These are phyloP conservation scores for Pestalotiopsis sp. DNA, from an alignment of 2,329 filamentous ascomycete genomes.

Conservation along the genomic window DNA sequence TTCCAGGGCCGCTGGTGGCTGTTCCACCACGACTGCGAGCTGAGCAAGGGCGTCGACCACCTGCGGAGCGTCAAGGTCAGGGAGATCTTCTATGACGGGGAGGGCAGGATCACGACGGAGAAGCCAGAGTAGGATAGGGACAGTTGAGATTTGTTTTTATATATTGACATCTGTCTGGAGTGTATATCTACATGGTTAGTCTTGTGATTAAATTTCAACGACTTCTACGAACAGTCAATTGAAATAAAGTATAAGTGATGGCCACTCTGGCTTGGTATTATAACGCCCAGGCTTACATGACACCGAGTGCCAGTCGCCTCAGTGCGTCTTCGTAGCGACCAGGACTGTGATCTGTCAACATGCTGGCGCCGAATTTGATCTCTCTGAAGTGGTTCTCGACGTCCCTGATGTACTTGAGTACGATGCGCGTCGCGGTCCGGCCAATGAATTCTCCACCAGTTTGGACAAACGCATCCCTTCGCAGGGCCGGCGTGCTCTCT, in stretches of 20 bases:
- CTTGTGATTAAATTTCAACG: too few species aligned
- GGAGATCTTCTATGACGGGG: constrained; percentile 71
- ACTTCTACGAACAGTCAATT: too few species aligned
- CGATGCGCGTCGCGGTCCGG: constrained; percentile 65
- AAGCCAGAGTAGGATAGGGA: constrained; percentile 28
- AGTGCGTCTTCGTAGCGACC: constrained; percentile 71
- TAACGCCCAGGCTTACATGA: constrained; percentile 27
- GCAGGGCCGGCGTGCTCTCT: constrained; percentile 66
- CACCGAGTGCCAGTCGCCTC: constrained; percentile 55
- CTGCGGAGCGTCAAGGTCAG: constrained; percentile 72
- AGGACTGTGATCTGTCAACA: constrained; percentile 76
- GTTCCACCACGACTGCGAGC: constrained; percentile 73
- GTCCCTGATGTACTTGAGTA: constrained; percentile 70
- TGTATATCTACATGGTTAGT: too few species aligned
- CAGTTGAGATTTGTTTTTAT: constrained; percentile 17
- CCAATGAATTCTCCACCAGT: constrained; percentile 53
- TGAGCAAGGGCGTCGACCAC: constrained; percentile 70
- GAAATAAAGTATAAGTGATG: too few species aligned
- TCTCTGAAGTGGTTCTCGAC: constrained; percentile 71
- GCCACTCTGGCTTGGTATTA: neutral
- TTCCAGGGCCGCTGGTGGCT: constrained; percentile 72
- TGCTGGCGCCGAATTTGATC: constrained; percentile 68
- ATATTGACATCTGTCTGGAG: neutral
- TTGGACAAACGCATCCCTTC: constrained; percentile 62
- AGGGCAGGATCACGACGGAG: constrained; percentile 58